phyloP scores from a whole-genome alignment of 306 rosid genomes.

The Malus asiatica region DNA sequence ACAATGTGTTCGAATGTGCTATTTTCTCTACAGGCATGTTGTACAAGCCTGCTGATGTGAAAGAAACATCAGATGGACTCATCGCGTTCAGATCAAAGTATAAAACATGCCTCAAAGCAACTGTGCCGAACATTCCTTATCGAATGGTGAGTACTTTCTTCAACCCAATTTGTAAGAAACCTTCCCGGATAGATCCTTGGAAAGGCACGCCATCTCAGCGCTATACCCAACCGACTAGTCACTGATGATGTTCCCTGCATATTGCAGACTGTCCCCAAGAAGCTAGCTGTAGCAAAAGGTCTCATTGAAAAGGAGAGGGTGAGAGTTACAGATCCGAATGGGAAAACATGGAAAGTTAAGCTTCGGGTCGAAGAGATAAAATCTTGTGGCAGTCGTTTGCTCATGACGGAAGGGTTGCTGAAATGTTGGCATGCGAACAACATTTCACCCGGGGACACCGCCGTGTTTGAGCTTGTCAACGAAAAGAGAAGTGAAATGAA shows the following conservation, averaged over 20 bases:
- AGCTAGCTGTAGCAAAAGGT: background rate
- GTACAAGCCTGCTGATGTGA: too few species aligned
- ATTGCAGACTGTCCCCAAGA: background rate
- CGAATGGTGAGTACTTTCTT: background rate
- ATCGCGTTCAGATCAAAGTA: background rate
- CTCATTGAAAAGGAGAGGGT: background rate
- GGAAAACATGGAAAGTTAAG: background rate
- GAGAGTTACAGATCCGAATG: background rate
- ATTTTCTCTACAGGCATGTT: too few species aligned
- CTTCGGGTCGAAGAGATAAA: background rate
- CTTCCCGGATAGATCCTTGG: background rate
- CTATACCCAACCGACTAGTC: too few species aligned
- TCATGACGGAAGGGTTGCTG: background rate
- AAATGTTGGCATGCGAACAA: background rate
- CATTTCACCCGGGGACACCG: background rate
- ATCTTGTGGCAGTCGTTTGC: background rate
- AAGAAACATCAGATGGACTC: background rate
- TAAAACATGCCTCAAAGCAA: background rate
- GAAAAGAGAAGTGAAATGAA: background rate
- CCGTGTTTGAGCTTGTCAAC: constrained; percentile 2
- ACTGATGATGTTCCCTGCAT: background rate
- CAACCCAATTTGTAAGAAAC: background rate
- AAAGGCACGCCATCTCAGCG: too few species aligned
- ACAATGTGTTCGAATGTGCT: too few species aligned
- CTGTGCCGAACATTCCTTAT: background rate